phyloP scores from a whole-genome alignment of 495 filamentous ascomycete species.

The Neurospora africana region DNA sequence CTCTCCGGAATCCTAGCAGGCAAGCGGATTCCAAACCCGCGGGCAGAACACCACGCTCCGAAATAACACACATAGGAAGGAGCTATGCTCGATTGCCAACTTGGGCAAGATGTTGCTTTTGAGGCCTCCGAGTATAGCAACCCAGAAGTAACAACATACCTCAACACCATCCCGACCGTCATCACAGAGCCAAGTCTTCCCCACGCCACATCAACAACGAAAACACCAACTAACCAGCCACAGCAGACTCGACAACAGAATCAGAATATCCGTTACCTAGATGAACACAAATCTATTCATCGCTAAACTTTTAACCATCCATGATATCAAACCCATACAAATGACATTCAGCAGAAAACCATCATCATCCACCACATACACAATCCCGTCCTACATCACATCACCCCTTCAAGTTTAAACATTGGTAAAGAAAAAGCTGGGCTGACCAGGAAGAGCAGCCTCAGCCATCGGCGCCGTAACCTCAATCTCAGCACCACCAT shows the following conservation, averaged over 20 bases:
- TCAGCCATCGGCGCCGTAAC: constrained; percentile 49
- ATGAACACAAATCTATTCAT: background rate
- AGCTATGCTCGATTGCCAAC: background rate
- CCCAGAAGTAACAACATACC: background rate
- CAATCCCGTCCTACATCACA: background rate
- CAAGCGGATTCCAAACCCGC: background rate
- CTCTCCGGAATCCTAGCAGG: background rate
- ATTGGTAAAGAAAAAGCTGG: constrained; percentile 71
- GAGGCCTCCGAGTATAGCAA: background rate
- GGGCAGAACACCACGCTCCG: background rate
- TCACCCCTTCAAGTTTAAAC: constrained; percentile 28
- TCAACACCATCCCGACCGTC: background rate
- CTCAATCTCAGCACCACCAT: constrained; percentile 42
- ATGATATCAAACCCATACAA: background rate
- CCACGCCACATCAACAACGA: background rate
- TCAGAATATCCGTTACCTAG: background rate
- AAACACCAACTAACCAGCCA: background rate
- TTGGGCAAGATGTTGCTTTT: background rate
- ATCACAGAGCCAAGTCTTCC: background rate
- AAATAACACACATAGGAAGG: background rate
- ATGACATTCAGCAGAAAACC: background rate
- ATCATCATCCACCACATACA: background rate
- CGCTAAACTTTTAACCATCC: background rate
- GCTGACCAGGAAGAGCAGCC: constrained; percentile 65
- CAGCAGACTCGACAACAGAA: background rate